Percentiles rank a stretch among this genome's conserved stretches.
phyloP scores from a whole-genome alignment of 148 eudicot genomes.

The Vaccinium macrocarpon region DNA sequence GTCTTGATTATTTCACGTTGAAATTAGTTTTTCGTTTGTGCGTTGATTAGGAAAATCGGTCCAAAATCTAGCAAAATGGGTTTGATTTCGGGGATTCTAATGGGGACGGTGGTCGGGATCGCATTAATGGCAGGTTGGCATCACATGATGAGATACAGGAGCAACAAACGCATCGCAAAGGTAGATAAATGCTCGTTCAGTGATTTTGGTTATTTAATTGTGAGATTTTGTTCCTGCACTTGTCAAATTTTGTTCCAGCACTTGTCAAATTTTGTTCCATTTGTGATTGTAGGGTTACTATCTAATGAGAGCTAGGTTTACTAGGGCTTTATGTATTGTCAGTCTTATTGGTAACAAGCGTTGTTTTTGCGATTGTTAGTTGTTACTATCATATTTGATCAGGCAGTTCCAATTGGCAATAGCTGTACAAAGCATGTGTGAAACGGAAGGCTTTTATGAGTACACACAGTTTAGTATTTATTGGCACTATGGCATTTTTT shows the following conservation, averaged over 20 bases:
- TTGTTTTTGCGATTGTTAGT: background rate
- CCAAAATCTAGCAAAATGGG: conserved; percentile 55
- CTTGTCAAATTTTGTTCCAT: conserved; percentile 2
- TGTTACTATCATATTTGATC: background rate
- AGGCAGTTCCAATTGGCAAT: background rate
- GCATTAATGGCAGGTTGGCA: conserved; percentile 89
- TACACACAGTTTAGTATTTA: too few relatives aligned
- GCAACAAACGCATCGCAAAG: conserved; percentile 69
- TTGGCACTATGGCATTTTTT: too few relatives aligned
- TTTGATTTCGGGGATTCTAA: conserved; percentile 71
- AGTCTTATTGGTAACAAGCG: background rate
- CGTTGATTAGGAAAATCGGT: conserved; percentile 6
- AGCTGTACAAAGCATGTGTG: background rate
- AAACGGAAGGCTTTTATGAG: background rate
- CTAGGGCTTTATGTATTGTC: background rate
- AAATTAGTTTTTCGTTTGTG: background rate
- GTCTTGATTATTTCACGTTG: background rate
- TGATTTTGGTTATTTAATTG: background rate
- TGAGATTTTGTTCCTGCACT: background rate
- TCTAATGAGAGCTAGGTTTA: background rate
- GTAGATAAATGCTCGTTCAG: conserved; percentile 25
- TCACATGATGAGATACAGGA: conserved; percentile 78
- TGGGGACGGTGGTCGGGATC: conserved; percentile 74
- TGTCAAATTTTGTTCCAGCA: too few relatives aligned
- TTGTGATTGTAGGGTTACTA: background rate